A percentile compares a stretch with the other conserved stretches of the same genome.
Evolutionary conservation across 352 stramenopile genomes (phyloP).

Genomic region (Globisporangium nodosum): DNA sequence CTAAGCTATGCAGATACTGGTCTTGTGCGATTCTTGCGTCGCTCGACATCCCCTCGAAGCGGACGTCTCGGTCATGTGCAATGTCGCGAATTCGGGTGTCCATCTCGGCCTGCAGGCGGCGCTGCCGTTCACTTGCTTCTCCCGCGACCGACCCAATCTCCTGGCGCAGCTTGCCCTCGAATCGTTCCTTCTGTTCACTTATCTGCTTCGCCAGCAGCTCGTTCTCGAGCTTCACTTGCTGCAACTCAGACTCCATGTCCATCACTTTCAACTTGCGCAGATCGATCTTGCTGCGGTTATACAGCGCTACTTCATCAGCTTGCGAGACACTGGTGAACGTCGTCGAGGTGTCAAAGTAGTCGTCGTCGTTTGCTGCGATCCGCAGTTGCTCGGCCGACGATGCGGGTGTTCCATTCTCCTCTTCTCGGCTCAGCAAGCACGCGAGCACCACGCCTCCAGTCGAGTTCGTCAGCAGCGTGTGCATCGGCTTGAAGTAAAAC

Average conservation of each 20-base stretch:
- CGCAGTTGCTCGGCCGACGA: constrained; percentile 6
- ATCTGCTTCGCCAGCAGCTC: constrained; percentile 55
- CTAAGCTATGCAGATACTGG: constrained; percentile 46
- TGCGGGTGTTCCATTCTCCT: neutral
- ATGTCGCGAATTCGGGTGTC: constrained; percentile 18
- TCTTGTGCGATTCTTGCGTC: constrained; percentile 44
- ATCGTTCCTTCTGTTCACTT: constrained; percentile 34
- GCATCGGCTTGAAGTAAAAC: constrained; percentile 25
- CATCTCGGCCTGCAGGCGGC: constrained; percentile 27
- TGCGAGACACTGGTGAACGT: constrained; percentile 33
- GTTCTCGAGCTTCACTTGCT: constrained; percentile 69
- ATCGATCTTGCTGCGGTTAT: constrained; percentile 50
- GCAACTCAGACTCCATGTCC: constrained; percentile 55
- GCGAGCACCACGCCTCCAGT: constrained; percentile 35
- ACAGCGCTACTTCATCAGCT: constrained; percentile 49
- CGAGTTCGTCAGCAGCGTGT: constrained; percentile 36
- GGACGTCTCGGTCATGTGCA: constrained; percentile 25
- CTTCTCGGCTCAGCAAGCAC: constrained; percentile 15
- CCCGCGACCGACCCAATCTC: constrained; percentile 18
- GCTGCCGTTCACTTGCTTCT: constrained; percentile 19
- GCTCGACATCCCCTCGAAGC: constrained; percentile 23
- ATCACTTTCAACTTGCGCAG: constrained; percentile 42
- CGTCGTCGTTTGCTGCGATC: constrained; percentile 1
- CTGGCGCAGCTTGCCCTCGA: constrained; percentile 28
- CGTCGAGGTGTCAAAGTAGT: constrained; percentile 10